Base-by-base conservation (phyloP, 164 flowering plant genomes). In the Tetrastigma voinierianum region DNA sequence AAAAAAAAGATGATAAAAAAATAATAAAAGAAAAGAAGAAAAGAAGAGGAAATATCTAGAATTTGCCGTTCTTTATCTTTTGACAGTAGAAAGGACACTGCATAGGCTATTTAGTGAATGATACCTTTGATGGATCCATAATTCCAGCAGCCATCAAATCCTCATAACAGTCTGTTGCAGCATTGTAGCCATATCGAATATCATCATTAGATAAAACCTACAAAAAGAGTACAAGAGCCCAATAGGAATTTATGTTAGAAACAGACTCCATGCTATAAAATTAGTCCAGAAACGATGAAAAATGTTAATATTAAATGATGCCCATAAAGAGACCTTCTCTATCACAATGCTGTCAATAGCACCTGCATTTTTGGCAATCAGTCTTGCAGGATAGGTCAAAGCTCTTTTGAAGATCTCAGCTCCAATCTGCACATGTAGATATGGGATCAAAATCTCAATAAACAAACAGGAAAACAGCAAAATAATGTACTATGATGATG, bases 91-190 rank as follows among this genome's bases (percentile, higher is more conserved):
- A n/a, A n/a, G n/a, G n/a, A n/a, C n/a, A n/a, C n/a, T n/a, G n/a
- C 18, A 45, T 19, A 69, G 54, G 25, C 9, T 11, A n/a, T 19
- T 17, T 10, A 49, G 2, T 46, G 56, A 1, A 19, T 10, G 3
- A 15, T 78, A 90, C 98, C 98, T 90, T 92, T 55, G 98, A 19
- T 40, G 96, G 98, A 80, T 92, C 98, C 10, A 90, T 73, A 59
- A 92, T 90, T 66, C 92, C 89, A 59, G 91, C 88, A 68, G 81
- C 72, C 77, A 92, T 86, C 61, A 92, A 73, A 76, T 92, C 89
- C 72, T 90, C 94, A 55, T 86, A 92, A 52, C 70, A 44, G 75
- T 83, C 81, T 67, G 25, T 92, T 51, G 96, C 94, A 70, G 96
- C 96, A 78, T 92, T 90, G 69, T 90, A 92, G 18, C 98, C 98